A percentile compares a stretch with the other conserved stretches of the same genome.
Evolutionary conservation across 2,329 filamentous ascomycete species (phyloP).

Genomic region (Cercospora nicotianae): DNA sequence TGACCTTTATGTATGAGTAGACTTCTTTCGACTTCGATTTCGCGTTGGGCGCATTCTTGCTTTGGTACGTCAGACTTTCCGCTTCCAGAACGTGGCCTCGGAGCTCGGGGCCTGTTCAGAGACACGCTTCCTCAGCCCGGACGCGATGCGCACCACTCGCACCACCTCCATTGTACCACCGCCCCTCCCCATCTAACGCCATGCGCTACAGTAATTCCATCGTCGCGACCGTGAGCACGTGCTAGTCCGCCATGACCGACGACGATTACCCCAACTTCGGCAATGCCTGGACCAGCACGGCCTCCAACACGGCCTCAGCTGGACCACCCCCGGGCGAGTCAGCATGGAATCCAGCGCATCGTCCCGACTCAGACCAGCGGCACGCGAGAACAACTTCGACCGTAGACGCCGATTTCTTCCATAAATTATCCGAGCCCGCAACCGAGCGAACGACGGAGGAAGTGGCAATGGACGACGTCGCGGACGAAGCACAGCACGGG

Average conservation of each 20-base stretch:
- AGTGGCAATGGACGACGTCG: conserved; percentile 7
- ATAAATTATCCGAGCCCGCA: conserved; percentile 36
- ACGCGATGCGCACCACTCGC: background rate
- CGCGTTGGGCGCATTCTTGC: conserved; percentile 14
- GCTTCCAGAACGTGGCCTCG: background rate
- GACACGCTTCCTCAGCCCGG: background rate
- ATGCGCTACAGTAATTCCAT: conserved; percentile 1
- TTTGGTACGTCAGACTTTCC: conserved; percentile 13
- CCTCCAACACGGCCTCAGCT: conserved; percentile 3
- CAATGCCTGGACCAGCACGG: conserved; percentile 37
- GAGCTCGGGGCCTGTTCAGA: background rate
- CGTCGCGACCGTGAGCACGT: background rate
- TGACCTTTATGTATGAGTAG: background rate
- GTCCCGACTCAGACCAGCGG: conserved; percentile 34
- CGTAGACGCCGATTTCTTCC: conserved; percentile 39
- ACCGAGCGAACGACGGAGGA: conserved; percentile 25
- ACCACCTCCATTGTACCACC: background rate
- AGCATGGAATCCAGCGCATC: conserved; percentile 58
- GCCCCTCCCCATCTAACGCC: background rate
- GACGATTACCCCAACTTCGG: conserved; percentile 44
- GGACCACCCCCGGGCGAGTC: conserved; percentile 13
- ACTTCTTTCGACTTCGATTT: background rate
- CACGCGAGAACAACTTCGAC: conserved; percentile 27
- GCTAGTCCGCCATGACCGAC: conserved; percentile 29
- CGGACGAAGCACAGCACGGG: conserved; percentile 8